A percentile compares a stretch with the other conserved stretches of the same genome.
These are phyloP conservation scores for Extremus antarcticus DNA, from an alignment of 495 filamentous ascomycete species.

Conservation along the genomic window DNA sequence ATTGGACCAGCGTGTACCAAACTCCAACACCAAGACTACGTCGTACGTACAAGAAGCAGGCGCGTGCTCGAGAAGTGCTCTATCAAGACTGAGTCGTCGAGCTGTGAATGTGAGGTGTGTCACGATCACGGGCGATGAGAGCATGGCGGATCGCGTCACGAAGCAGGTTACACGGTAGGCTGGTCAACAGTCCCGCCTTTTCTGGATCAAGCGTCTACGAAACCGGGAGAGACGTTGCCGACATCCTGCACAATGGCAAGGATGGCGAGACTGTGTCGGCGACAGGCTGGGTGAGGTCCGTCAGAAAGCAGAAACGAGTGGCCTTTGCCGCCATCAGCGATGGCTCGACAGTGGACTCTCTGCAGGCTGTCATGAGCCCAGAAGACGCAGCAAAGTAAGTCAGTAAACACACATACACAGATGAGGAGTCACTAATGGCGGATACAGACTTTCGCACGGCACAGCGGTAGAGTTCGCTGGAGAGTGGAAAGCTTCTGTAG, in stretches of 20 bases:
- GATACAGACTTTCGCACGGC: constrained; percentile 61
- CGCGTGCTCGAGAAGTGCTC: too few relatives aligned
- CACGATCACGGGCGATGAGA: constrained; percentile 7
- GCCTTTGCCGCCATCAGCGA: constrained; percentile 80
- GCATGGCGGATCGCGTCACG: constrained; percentile 1
- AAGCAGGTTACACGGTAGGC: background rate
- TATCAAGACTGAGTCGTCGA: too few relatives aligned
- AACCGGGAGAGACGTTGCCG: constrained; percentile 7
- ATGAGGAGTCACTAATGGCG: background rate
- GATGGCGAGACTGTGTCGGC: constrained; percentile 35
- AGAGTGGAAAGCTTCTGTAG: constrained; percentile 61
- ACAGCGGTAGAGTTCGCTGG: constrained; percentile 70
- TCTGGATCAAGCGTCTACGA: background rate
- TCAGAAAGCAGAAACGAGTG: constrained; percentile 73
- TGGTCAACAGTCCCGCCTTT: background rate
- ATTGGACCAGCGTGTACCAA: too few relatives aligned
- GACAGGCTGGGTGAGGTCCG: constrained; percentile 70
- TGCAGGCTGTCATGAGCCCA: constrained; percentile 75
- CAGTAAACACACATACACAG: constrained; percentile 2
- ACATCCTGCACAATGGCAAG: constrained; percentile 4
- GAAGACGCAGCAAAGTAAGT: constrained; percentile 68
- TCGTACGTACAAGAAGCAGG: too few relatives aligned
- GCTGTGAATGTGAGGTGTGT: too few relatives aligned
- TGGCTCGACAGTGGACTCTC: constrained; percentile 64
- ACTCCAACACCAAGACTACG: too few relatives aligned